Evolutionary conservation across 495 filamentous ascomycete genomes (phyloP), one percentile per base, ranked within the genome.

Genomic region (Clavariopsis aquatica): DNA sequence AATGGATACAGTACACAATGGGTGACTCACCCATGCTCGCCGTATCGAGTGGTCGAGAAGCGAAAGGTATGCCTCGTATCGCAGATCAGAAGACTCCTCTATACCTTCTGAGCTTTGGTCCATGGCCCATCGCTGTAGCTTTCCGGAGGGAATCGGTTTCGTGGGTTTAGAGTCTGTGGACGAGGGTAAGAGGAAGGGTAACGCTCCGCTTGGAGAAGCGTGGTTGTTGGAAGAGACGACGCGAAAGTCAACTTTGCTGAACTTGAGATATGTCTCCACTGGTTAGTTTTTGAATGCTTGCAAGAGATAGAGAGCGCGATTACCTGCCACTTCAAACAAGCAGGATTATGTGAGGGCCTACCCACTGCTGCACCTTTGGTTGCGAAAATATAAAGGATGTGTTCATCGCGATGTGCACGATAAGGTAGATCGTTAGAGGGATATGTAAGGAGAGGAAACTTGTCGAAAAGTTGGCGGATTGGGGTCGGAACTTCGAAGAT

Each of bases 241-340:
- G 52, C 78, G 77, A 72, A 90, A 90, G n/a, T 85, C 74, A 43
- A 96, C 81, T 20, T 81, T 81, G 61, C 83, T 79, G 70, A 98
- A 87, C 71, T 85, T 91, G 59, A 98, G 80, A 77, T 92, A 96
- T 56, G 92, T 85, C 92, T 98, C 17, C 49, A 52, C 6, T 36
- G 20, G 23, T 52, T 7, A 12, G 19, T 45, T 17, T 64, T 41
- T 12, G n/a, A 29, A 57, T 34, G 24, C 1, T 36, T 19, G 24
- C 41, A 28, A 20, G n/a, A n/a, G n/a, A n/a, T n/a, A n/a, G n/a
- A n/a, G n/a, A n/a, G n/a, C n/a, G n/a, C n/a, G n/a, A n/a, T n/a
- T n/a, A 92, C 93, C 88, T 97, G 94, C 92, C 92, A 97, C 78
- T 93, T 96, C 65, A 98, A 80, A 81, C 94, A 98, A 68, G 84